Evolutionary conservation across 495 filamentous ascomycete species (phyloP).

Genomic region (Saxispiralis lemnorum): DNA sequence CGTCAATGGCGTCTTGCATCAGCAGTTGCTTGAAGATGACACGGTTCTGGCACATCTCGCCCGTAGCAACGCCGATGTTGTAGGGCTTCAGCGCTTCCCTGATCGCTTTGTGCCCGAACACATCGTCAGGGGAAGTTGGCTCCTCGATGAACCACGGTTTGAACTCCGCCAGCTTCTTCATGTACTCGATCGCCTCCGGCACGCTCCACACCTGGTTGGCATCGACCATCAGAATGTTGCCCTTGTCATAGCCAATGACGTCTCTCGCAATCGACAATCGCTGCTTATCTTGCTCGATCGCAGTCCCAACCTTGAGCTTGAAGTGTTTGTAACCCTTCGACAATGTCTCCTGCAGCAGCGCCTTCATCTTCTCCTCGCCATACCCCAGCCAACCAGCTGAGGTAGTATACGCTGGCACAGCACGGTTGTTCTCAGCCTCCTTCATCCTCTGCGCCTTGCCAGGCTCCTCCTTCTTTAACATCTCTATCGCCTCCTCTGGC

Average conservation of each 20-base stretch:
- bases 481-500: constrained; percentile 59
- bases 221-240: constrained; percentile 86
- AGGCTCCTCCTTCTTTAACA: constrained; percentile 42
- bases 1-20: constrained; percentile 58
- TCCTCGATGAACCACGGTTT: constrained; percentile 96
- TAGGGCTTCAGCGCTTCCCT: constrained; percentile 56
- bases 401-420: constrained; percentile 83
- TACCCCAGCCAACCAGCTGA: constrained; percentile 93
- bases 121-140: constrained; percentile 85
- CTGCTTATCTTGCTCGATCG: constrained; percentile 48
- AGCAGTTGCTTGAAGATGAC: constrained; percentile 90
- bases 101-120: constrained; percentile 73
- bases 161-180: constrained; percentile 66
- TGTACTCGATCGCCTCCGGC: constrained; percentile 76
- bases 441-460: constrained; percentile 49
- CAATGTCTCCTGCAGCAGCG: constrained; percentile 52
- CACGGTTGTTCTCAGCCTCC: constrained; percentile 50
- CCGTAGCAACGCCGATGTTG: constrained; percentile 74
- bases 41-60: constrained; percentile 93
- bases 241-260: constrained; percentile 69
- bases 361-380: constrained; percentile 57
- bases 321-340: constrained; percentile 67
- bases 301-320: constrained; percentile 76
- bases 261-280: constrained; percentile 59
- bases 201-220: constrained; percentile 93